These are phyloP conservation scores for Secale cereale DNA, from an alignment of 176 grass and related monocot species.

Conservation along the genomic window DNA sequence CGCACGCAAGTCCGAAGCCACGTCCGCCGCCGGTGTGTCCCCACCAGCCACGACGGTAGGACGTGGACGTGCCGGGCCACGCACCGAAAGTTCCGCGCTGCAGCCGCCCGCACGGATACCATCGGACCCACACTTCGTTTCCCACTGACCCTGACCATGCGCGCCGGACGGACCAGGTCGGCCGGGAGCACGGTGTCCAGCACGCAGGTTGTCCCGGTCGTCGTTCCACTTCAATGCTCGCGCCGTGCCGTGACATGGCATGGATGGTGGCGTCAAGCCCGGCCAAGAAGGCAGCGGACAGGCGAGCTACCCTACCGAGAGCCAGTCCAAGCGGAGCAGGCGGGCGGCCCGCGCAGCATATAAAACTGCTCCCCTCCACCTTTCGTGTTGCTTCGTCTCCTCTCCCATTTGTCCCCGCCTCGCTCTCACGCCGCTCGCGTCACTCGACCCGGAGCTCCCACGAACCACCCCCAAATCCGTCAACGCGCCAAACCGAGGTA, in stretches of 20 bases:
- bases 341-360: background rate
- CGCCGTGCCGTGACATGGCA: constrained; percentile 3
- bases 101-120: constrained; percentile 8
- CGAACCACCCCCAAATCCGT: constrained; percentile 18
- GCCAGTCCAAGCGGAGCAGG: background rate
- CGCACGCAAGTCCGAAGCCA: constrained; percentile 7
- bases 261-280: background rate
- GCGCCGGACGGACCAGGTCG: background rate
- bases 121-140: background rate
- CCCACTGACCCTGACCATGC: too few relatives aligned
- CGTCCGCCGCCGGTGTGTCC: background rate
- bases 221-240: background rate
- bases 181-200: background rate
- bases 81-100: constrained; percentile 42
- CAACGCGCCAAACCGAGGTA: constrained; percentile 8
- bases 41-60: background rate
- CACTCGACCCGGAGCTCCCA: constrained; percentile 18
- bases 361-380: background rate
- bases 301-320: background rate
- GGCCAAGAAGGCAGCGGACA: background rate
- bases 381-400: background rate
- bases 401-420: constrained; percentile 25
- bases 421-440: constrained; percentile 34
- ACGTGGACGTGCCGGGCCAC: constrained; percentile 17
- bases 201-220: constrained; percentile 32